Base-by-base conservation (phyloP, 768 basidiomycete genomes). In the Rhizopogon vinicolor region DNA sequence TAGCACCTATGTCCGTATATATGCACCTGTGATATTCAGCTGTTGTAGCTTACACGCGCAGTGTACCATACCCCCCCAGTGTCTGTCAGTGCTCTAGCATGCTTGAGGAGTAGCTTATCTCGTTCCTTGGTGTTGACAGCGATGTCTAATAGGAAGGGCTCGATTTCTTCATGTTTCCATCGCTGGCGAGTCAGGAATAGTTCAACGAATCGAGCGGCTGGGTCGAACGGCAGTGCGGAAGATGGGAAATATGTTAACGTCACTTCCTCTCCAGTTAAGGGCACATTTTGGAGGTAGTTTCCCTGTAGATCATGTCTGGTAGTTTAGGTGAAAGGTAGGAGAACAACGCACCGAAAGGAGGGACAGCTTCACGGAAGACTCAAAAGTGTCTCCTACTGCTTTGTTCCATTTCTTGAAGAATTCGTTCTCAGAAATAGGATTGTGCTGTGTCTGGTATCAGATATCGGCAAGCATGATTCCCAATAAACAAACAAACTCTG, bases 61-160 rank as follows among this genome's bases (percentile, higher is more conserved):
- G 87, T 89, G 68, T 93, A 96, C 80, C 83, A 89, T 37, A 82
- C 68, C 0, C 87, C 87, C 10, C 81, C 76, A 0, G 76, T 64
- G 51, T 89, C 87, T 51, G 86, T 90, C 42, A 85, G 79, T 3
- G 89, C 82, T 44, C 95, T 77, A 37, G 91, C 91, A 64, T 88
- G 91, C 72, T 93, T 98, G 42, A 92, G 80, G 40, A 97, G 72
- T 58, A 96, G 66, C 67, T 87, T 93, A 66, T 98, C 95, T 41
- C 90, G 78, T 64, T 92, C 92, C 69, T 97, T 96, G 7, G 75
- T 72, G 65, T 91, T 85, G n/a, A 93, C 76, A 0, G 87, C 87
- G 53, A 97, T 84, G 58, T 93, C 93, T 6, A 76, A 70, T 12
- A 98, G 73, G 72, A 95, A 98, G 4, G 89, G 90, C 28, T 74